Percentiles rank a stretch among this genome's conserved stretches.
Conservation (phyloP, 108 stramenopile genomes). For the Fragilaria radians region DNA sequence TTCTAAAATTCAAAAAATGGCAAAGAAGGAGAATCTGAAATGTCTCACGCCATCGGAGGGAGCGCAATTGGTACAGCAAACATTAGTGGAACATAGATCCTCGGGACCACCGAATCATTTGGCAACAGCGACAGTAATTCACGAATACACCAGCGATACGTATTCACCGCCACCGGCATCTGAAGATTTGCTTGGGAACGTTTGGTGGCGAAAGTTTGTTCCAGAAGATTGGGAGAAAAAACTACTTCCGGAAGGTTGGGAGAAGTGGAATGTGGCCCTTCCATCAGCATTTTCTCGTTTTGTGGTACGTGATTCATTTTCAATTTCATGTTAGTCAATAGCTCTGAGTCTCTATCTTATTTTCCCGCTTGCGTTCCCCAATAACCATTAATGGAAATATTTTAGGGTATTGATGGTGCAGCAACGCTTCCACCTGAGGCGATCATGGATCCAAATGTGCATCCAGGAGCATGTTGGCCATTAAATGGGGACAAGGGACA, state of each 20-base stretch:
- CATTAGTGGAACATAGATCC: not conserved
- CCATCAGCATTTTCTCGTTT: slow-evolving; percentile 45
- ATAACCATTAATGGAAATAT: not conserved
- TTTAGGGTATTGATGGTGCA: slow-evolving; percentile 13
- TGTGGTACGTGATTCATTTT: slow-evolving; percentile 21
- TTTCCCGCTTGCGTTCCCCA: not conserved
- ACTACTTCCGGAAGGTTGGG: slow-evolving; percentile 39
- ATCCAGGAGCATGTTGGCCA: slow-evolving; percentile 56
- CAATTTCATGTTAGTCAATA: too few relatives aligned
- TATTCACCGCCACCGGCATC: not conserved
- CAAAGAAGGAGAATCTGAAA: not conserved
- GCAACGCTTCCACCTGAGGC: slow-evolving; percentile 33
- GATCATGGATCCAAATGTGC: slow-evolving; percentile 25
- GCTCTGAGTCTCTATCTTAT: too few relatives aligned
- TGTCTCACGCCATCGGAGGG: not conserved
- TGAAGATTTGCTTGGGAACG: slow-evolving; percentile 13
- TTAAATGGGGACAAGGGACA: slow-evolving; percentile 40
- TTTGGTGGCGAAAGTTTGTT: slow-evolving; percentile 43
- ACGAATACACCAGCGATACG: slow-evolving; percentile 4
- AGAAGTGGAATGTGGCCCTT: slow-evolving; percentile 33
- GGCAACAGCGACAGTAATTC: not conserved
- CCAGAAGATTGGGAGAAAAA: slow-evolving; percentile 66
- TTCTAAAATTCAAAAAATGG: not conserved
- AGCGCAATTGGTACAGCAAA: not conserved
- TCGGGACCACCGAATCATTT: not conserved